These are phyloP conservation scores for Avena eriantha DNA, from an alignment of 176 grass and related monocot genomes.

Conservation along the genomic window DNA sequence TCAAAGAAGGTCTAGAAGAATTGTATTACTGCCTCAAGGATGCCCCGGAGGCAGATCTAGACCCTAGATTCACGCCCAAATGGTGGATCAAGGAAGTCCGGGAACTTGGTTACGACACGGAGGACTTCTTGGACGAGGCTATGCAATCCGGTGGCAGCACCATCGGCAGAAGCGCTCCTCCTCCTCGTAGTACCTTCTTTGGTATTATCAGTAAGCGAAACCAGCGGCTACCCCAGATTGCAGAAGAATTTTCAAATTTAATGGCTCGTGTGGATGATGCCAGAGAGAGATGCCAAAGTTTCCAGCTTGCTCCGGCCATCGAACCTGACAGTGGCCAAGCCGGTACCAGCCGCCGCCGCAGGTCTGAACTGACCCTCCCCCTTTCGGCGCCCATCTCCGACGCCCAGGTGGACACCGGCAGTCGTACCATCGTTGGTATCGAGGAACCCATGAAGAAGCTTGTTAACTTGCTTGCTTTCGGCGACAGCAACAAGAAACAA, in stretches of 20 bases:
- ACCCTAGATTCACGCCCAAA: not conserved
- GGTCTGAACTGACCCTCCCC: fast-evolving
- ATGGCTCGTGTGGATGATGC: not conserved
- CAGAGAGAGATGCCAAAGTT: not conserved
- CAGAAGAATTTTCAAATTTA: not conserved
- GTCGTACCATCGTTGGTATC: not conserved
- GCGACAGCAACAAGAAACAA: not conserved
- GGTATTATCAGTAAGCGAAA: not conserved
- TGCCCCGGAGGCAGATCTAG: not conserved
- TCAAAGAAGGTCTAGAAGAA: not conserved
- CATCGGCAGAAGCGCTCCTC: not conserved
- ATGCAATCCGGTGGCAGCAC: not conserved
- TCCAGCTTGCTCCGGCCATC: not conserved
- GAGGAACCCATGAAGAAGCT: not conserved
- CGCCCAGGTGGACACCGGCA: not conserved
- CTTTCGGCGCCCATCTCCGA: not conserved
- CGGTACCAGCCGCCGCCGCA: not conserved
- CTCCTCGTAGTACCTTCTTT: not conserved
- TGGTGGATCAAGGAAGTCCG: not conserved
- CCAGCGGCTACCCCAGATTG: not conserved
- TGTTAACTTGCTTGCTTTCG: not conserved
- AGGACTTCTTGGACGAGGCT: not conserved
- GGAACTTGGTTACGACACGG: not conserved
- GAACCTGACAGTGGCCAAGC: not conserved
- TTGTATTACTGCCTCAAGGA: not conserved